Percentiles rank a stretch among this genome's conserved stretches.
phyloP scores from a whole-genome alignment of 2,329 filamentous ascomycete genomes.

The Leptographium wingfieldii region DNA sequence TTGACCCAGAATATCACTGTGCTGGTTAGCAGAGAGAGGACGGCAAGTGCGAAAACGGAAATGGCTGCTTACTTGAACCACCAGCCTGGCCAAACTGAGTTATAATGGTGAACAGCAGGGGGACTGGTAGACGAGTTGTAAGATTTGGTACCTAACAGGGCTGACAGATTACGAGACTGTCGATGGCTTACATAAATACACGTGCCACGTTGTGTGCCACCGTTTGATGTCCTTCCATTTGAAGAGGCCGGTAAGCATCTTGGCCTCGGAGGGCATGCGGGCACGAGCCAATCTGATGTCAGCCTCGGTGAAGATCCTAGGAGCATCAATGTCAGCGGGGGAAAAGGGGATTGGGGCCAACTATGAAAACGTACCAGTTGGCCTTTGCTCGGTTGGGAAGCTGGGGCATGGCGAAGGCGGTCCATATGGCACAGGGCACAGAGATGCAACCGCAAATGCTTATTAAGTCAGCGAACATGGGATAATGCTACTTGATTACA shows the following conservation, averaged over 20 bases:
- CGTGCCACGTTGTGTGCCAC: conserved; percentile 19
- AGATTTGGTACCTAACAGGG: too few relatives aligned
- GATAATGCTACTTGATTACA: too few relatives aligned
- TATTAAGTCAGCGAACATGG: background rate
- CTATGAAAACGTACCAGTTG: conserved; percentile 12
- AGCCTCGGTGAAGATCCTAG: conserved; percentile 15
- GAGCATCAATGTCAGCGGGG: background rate
- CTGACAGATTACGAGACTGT: too few relatives aligned
- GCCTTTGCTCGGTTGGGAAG: conserved; percentile 15
- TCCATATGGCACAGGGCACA: conserved; percentile 16
- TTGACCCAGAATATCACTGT: conserved; percentile 19
- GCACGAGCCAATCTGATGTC: conserved; percentile 14
- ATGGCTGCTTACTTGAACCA: conserved; percentile 13
- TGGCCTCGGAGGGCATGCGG: conserved; percentile 15
- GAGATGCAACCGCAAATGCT: conserved; percentile 17
- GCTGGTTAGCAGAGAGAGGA: background rate
- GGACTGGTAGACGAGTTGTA: conserved; percentile 7
- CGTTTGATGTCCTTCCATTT: conserved; percentile 18
- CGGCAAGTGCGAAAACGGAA: background rate
- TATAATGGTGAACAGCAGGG: conserved; percentile 14
- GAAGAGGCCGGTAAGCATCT: conserved; percentile 15
- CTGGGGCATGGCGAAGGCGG: conserved; percentile 16
- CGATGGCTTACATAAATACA: conserved; percentile 14
- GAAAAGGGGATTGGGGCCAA: background rate
- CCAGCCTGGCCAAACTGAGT: conserved; percentile 14